These are phyloP conservation scores for Populus pruinosa DNA, from an alignment of 345 rosid genomes.

Conservation along the genomic window DNA sequence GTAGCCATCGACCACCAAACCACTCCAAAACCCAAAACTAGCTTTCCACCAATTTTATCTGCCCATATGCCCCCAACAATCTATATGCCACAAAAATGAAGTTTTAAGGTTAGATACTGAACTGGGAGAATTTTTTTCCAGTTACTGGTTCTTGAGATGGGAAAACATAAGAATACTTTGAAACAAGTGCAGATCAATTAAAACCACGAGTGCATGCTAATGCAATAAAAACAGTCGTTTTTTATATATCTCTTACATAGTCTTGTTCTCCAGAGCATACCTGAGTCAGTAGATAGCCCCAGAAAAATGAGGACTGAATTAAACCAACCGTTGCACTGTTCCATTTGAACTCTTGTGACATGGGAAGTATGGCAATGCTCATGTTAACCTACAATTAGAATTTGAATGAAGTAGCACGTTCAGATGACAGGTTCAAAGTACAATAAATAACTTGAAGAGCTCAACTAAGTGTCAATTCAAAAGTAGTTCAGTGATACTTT, in stretches of 20 bases:
- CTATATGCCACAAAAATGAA: constrained; percentile 39
- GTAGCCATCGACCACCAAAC: constrained; percentile 97
- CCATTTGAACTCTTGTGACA: constrained; percentile 94
- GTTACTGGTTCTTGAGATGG: not conserved
- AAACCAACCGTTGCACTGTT: constrained; percentile 93
- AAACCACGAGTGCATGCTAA: not conserved
- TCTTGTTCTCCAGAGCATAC: constrained; percentile 26
- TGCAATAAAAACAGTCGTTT: not conserved
- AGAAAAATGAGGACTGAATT: constrained; percentile 97
- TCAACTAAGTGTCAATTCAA: not conserved
- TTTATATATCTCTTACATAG: not conserved
- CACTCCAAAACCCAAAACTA: constrained; percentile 89
- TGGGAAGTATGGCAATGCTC: constrained; percentile 98
- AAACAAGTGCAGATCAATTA: not conserved
- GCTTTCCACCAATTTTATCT: constrained; percentile 90
- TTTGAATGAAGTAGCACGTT: constrained; percentile 10
- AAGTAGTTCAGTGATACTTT: not conserved
- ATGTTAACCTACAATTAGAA: constrained; percentile 72
- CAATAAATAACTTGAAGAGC: not conserved
- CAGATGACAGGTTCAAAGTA: not conserved
- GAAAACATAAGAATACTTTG: not conserved
- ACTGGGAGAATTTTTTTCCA: too few species aligned
- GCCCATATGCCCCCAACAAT: constrained; percentile 98
- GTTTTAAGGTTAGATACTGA: constrained; percentile 15
- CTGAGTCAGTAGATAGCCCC: constrained; percentile 99